Base-by-base conservation (phyloP, 106 monocot species). In the Dioscorea alata region DNA sequence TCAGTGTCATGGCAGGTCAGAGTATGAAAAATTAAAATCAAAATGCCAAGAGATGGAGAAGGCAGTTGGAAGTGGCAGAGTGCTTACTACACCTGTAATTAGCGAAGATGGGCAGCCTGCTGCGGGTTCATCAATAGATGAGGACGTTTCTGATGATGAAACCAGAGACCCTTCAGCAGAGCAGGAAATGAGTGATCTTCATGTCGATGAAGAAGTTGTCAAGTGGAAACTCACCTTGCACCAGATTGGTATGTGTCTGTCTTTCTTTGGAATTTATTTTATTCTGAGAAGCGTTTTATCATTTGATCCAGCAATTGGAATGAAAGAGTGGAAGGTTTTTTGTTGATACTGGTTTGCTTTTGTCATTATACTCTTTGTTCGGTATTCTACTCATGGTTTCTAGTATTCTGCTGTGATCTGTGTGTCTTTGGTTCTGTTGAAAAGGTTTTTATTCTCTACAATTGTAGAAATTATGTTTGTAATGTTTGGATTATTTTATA, bases 181-280 rank as follows among this genome's bases (percentile, higher is more conserved):
- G 24, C 16, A 73, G 24, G 50, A 72, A 60, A 54, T 22, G 42
- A 50, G 69, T 49, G 57, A 56, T 19, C 63, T 50, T 20, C 28
- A 60, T 18, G 35, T 52, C 13, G 79, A 90, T 65, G 59, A 81
- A 64, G 88, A 83, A 32, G 74, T 85, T 61, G 81, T 88, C 35
- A 76, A 84, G 49, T 94, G 94, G 90, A 94, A 90, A 60, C 88
- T 88, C 22, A 85, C 90, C 23, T 72, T 94, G 60, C 90, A 88
- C 77, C 94, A 94, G 65, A 94, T 94, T 60, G 94, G 94, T 91
- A 81, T 15, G 13, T 54, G 54, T 19, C 54, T 13, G 9, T 42
- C 42, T 42, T 42, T 28, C 28, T 42, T 42, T 42, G 42, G 42
- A 42, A 6, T 8, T 42, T 42, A 42, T 42, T 42, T 42, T 28